A percentile compares a stretch with the other conserved stretches of the same genome.
These are phyloP conservation scores for Colletotrichum higginsianum DNA, from an alignment of 2,329 filamentous ascomycete genomes.

Conservation along the genomic window DNA sequence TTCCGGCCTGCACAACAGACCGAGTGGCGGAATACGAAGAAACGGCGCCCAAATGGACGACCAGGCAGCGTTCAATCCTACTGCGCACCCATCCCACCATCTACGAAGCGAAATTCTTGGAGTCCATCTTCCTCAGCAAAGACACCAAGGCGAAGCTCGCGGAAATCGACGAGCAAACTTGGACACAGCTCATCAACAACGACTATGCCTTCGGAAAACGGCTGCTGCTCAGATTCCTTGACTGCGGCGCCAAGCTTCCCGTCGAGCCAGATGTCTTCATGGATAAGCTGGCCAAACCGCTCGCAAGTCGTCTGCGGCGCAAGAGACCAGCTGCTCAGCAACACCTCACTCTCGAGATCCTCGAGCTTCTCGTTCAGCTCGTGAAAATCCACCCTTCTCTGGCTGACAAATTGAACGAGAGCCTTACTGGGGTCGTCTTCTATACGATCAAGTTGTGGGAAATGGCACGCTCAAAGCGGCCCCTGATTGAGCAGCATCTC, in stretches of 20 bases:
- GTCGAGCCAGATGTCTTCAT: conserved; percentile 11
- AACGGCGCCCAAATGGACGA: conserved; percentile 3
- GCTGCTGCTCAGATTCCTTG: conserved; percentile 5
- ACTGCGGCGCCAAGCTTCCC: neutral
- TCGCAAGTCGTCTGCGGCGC: conserved; percentile 15
- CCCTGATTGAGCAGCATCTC: neutral
- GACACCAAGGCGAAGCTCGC: neutral
- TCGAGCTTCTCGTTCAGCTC: conserved; percentile 14
- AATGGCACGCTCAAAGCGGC: conserved; percentile 3
- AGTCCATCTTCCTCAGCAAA: neutral
- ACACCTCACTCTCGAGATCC: conserved; percentile 2
- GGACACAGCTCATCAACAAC: conserved; percentile 17
- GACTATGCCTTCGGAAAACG: conserved; percentile 11
- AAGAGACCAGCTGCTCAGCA: neutral
- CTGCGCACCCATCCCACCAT: conserved; percentile 15
- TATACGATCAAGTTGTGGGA: conserved; percentile 28
- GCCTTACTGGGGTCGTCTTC: conserved; percentile 12
- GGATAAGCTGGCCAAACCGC: neutral
- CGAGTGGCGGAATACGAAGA: conserved; percentile 18
- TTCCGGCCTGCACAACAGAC: conserved; percentile 18
- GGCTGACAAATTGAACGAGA: neutral
- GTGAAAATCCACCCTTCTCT: conserved; percentile 4
- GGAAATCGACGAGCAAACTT: neutral
- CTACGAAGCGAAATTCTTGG: conserved; percentile 14
- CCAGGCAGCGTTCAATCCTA: conserved; percentile 3